Percentiles rank a stretch among this genome's conserved stretches.
Evolutionary conservation across 2,329 filamentous ascomycete species (phyloP).

Genomic region (Hypoxylon sp.): DNA sequence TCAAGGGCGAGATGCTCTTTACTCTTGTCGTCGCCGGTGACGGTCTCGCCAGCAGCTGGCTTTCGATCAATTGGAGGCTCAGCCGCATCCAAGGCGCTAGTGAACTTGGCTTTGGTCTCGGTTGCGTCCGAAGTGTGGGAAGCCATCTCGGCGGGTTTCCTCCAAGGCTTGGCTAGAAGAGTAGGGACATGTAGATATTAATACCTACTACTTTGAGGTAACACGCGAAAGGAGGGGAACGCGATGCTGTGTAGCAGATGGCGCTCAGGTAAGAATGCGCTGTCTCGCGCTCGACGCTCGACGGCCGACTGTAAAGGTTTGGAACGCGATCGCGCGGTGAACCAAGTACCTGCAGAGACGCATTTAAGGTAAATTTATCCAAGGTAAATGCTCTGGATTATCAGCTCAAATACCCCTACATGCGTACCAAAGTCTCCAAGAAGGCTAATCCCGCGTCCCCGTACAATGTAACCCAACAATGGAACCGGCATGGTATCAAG

Average conservation of each 20-base stretch:
- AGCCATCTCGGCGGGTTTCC: slow-evolving; percentile 25
- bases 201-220: background rate
- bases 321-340: background rate
- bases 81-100: slow-evolving; percentile 23
- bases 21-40: background rate
- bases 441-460: background rate
- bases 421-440: background rate
- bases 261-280: background rate
- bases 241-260: background rate
- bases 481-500: slow-evolving; percentile 23
- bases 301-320: background rate
- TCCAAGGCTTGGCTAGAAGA: background rate
- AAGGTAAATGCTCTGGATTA: background rate
- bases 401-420: background rate
- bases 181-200: background rate
- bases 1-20: slow-evolving; percentile 36
- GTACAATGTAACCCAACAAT: slow-evolving; percentile 11
- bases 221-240: background rate
- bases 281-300: background rate
- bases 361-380: background rate
- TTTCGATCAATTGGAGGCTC: slow-evolving; percentile 25
- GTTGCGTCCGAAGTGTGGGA: slow-evolving; percentile 17
- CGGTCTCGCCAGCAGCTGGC: slow-evolving; percentile 1
- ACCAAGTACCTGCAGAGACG: too few species aligned
- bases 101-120: slow-evolving; percentile 29